Percentiles rank a stretch among this genome's conserved stretches.
phyloP scores from a whole-genome alignment of 148 eudicot genomes.

The Suaeda aralocaspica region DNA sequence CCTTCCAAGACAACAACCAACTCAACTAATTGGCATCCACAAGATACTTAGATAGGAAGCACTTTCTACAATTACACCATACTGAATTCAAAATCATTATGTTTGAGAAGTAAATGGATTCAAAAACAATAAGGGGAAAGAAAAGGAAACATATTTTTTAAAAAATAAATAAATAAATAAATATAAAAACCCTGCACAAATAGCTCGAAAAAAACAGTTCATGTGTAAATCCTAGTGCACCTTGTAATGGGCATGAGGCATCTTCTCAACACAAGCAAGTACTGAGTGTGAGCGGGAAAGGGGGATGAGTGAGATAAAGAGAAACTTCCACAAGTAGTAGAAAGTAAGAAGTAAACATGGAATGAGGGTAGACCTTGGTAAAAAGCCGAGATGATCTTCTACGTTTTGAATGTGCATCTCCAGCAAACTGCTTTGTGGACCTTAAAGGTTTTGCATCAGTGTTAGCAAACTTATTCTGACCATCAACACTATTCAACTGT shows the following conservation, averaged over 20 bases:
- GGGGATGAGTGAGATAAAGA: neutral
- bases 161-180: no score
- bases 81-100: neutral
- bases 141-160: neutral
- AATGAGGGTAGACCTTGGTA: slow-evolving; percentile 29
- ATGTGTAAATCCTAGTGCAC: no score
- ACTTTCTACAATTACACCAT: neutral
- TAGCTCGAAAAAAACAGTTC: no score
- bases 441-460: slow-evolving; percentile 27
- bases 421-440: slow-evolving; percentile 28
- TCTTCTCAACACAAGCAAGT: no score
- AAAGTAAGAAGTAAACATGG: neutral
- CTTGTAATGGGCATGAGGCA: no score
- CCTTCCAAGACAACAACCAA: no score
- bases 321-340: neutral
- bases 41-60: neutral
- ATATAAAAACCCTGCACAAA: neutral
- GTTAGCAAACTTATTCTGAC: slow-evolving; percentile 17
- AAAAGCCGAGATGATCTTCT: slow-evolving; percentile 34
- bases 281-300: neutral
- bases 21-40: no score
- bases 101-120: neutral
- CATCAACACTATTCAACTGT: slow-evolving; percentile 17
- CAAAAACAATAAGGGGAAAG: neutral
- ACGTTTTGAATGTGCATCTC: slow-evolving; percentile 34